Evolutionary conservation across 2,329 filamentous ascomycete genomes (phyloP), one percentile per base, ranked within the genome.

Genomic region (Scleromitrula shiraiana): DNA sequence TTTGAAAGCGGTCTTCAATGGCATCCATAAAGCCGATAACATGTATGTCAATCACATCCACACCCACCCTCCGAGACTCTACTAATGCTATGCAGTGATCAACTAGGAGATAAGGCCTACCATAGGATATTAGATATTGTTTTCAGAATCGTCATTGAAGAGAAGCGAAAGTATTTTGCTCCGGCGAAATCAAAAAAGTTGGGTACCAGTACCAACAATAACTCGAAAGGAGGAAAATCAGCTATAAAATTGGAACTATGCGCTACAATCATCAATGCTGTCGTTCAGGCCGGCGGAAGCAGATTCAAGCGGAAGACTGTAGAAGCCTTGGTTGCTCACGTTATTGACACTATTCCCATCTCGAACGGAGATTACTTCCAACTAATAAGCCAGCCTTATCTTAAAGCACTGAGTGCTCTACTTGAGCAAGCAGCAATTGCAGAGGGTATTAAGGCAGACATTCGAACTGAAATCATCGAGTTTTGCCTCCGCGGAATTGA

Each of bases 41-140:
- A 26, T 63, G 62, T 63, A 56, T 40, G 9, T 30, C 14, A 36
- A 19, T 15, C n/a, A 37, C 20, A 14, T 42, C 15, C 19, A 10
- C 10, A 23, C 19, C 15, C 19, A 10, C 10, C 17, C 19, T 24
- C 37, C 26, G 32, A 24, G 20, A 30, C 26, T 38, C 22, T 23
- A 26, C 53, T 62, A 45, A 59, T 29, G 14, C 24, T 15, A 24
- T 43, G 52, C 49, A 60, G 60, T 30, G 52, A 64, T 24, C 59
- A 66, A 10, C 70, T 95, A 27, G 77, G 76, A 38, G 88, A 95
- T 62, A 86, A 85, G 62, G 77, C 77, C n/a, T 95, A 86, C 56
- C 84, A 93, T 61, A 77, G 78, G 50, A 80, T 96, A 36, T 87
- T 88, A 58, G 88, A 96, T 60, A 77, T 79, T 1, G 70, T 97